A percentile compares a stretch with the other conserved stretches of the same genome.
These are phyloP conservation scores for Huntiella abstrusa DNA, from an alignment of 2,329 filamentous ascomycete species.

Conservation along the genomic window DNA sequence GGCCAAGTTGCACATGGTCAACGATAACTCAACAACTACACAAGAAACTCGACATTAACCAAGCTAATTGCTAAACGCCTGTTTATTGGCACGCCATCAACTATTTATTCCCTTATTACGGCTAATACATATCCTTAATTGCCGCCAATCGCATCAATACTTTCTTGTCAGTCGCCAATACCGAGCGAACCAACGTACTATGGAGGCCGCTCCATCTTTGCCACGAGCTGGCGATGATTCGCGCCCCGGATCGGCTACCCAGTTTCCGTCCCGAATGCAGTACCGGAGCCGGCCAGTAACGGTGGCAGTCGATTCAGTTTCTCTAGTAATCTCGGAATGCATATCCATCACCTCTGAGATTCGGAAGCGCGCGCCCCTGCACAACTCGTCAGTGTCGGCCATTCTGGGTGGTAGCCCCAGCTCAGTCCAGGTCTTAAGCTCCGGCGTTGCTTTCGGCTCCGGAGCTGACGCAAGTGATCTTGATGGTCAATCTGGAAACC, in stretches of 20 bases:
- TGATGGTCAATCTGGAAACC: slow-evolving; percentile 46
- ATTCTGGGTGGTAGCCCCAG: slow-evolving; percentile 67
- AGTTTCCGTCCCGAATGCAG: slow-evolving; percentile 29
- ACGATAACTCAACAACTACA: neutral
- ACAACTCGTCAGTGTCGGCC: slow-evolving; percentile 86
- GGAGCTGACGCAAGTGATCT: slow-evolving; percentile 20
- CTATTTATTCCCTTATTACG: neutral
- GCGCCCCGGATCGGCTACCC: slow-evolving; percentile 2
- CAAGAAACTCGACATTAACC: neutral
- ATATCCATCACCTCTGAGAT: slow-evolving; percentile 96
- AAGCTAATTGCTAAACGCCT: neutral
- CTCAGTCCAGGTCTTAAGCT: slow-evolving; percentile 27
- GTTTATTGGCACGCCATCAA: neutral
- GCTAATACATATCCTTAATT: neutral
- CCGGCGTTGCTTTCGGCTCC: neutral
- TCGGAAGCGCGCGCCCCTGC: slow-evolving; percentile 91
- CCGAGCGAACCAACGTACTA: neutral
- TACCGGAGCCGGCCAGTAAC: slow-evolving; percentile 46
- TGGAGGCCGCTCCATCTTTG: slow-evolving; percentile 4
- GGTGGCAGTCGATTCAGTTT: slow-evolving; percentile 77
- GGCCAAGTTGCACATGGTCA: slow-evolving; percentile 10
- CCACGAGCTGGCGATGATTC: slow-evolving; percentile 4
- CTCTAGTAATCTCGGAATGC: slow-evolving; percentile 92
- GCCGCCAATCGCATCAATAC: neutral
- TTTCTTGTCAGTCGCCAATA: neutral